Conservation (phyloP, 1,284 basidiomycete genomes). For the Blastosporella zonata region DNA sequence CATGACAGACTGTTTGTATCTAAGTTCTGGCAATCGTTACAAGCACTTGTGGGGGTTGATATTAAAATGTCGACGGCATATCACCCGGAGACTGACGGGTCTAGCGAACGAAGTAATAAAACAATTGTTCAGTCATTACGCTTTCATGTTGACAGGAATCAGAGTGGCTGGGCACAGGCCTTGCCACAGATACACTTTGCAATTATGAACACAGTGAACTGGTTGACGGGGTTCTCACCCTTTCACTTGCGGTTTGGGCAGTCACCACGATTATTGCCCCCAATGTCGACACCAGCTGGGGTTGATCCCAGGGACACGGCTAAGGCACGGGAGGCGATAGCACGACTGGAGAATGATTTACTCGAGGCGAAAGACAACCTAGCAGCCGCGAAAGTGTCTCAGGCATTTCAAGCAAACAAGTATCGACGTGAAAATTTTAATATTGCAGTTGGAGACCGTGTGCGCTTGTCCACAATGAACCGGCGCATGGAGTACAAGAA, state of each 20-base stretch:
- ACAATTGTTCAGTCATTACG: not conserved
- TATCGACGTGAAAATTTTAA: not conserved
- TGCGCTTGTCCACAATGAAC: not conserved
- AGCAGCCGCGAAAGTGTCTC: not conserved
- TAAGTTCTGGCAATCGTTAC: not conserved
- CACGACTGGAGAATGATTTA: not conserved
- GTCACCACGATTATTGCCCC: not conserved
- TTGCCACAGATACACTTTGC: not conserved
- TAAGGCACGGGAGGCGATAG: not conserved
- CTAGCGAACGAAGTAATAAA: not conserved
- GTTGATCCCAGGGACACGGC: not conserved
- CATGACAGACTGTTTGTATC: not conserved
- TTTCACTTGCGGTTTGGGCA: constrained; percentile 1
- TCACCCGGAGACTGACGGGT: not conserved
- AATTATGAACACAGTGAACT: constrained; percentile 4
- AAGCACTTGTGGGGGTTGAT: not conserved
- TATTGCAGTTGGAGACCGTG: not conserved
- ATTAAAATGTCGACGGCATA: not conserved
- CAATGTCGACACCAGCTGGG: not conserved
- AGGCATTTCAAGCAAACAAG: not conserved
- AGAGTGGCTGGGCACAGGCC: not conserved
- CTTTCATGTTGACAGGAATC: not conserved
- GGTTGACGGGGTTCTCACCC: constrained; percentile 2
- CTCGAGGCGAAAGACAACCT: not conserved
- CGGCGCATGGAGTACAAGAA: not conserved